These are phyloP conservation scores for Phlegmacium glaucopus DNA, from an alignment of 768 basidiomycete genomes.

Conservation along the genomic window DNA sequence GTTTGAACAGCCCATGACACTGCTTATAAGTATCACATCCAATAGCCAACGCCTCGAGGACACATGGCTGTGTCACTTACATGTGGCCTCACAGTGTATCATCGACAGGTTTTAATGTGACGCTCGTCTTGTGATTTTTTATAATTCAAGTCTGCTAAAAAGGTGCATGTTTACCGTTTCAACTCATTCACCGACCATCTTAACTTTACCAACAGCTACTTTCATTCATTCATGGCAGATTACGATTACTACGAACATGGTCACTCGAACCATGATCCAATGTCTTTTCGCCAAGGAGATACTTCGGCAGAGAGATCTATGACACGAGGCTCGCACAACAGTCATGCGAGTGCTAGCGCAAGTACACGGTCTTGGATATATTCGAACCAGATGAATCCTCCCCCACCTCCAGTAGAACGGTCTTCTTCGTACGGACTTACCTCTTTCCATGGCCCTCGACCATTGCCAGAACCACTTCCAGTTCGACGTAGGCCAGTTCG, in stretches of 20 bases:
- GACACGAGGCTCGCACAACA: conserved; percentile 23
- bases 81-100: too few relatives aligned
- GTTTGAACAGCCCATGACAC: too few relatives aligned
- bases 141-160: too few relatives aligned
- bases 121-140: too few relatives aligned
- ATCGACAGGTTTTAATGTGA: too few relatives aligned
- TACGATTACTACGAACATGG: conserved; percentile 21
- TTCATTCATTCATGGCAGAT: conserved; percentile 14
- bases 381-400: conserved; percentile 30
- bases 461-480: conserved; percentile 27
- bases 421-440: conserved; percentile 14
- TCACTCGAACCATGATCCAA: conserved; percentile 12
- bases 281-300: conserved; percentile 9
- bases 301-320: conserved; percentile 16
- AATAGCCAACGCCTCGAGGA: too few relatives aligned
- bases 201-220: neutral
- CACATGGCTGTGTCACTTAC: too few relatives aligned
- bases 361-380: conserved; percentile 38
- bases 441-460: conserved; percentile 23
- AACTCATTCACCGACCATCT: neutral
- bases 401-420: conserved; percentile 14
- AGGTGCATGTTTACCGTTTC: too few relatives aligned
- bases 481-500: conserved; percentile 2
- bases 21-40: too few relatives aligned
- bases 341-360: conserved; percentile 19